These are phyloP conservation scores for Globisporangium uncinulatum DNA, from an alignment of 352 stramenopile species.

Conservation along the genomic window DNA sequence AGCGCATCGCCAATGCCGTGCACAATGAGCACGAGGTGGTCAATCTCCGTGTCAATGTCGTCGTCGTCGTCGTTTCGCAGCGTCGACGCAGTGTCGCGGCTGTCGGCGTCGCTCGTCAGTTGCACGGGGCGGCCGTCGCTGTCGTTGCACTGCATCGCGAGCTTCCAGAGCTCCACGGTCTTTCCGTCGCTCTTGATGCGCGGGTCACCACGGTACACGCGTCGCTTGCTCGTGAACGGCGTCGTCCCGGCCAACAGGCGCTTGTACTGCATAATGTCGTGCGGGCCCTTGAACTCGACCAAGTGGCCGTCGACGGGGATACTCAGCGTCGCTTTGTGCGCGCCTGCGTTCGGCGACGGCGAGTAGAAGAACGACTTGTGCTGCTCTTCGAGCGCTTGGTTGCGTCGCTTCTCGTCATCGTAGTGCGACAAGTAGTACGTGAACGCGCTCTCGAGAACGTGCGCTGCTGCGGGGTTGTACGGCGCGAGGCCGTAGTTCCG, in stretches of 20 bases:
- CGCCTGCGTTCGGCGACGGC: constrained; percentile 12
- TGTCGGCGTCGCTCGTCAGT: background rate
- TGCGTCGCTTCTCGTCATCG: constrained; percentile 49
- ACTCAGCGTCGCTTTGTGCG: constrained; percentile 50
- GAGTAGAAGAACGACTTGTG: constrained; percentile 44
- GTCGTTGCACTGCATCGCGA: constrained; percentile 36
- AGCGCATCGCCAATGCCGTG: constrained; percentile 88
- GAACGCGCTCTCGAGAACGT: constrained; percentile 52
- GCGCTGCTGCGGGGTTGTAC: constrained; percentile 53
- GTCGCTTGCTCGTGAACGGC: constrained; percentile 74
- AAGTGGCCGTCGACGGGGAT: constrained; percentile 72
- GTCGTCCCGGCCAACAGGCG: constrained; percentile 66
- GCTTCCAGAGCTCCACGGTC: constrained; percentile 52
- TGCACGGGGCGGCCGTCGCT: constrained; percentile 2
- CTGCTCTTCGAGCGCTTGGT: constrained; percentile 42
- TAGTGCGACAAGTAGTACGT: constrained; percentile 74
- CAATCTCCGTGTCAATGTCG: constrained; percentile 73
- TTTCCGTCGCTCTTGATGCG: constrained; percentile 54
- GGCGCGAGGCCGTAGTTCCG: constrained; percentile 77
- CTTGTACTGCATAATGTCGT: constrained; percentile 85
- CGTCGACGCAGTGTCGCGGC: constrained; percentile 1
- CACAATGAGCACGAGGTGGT: constrained; percentile 85
- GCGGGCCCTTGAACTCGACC: constrained; percentile 72
- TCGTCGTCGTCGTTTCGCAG: constrained; percentile 45
- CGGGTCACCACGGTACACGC: constrained; percentile 71